Base-by-base conservation (phyloP, 768 basidiomycete species). In the Boletus vinaceobasis region DNA sequence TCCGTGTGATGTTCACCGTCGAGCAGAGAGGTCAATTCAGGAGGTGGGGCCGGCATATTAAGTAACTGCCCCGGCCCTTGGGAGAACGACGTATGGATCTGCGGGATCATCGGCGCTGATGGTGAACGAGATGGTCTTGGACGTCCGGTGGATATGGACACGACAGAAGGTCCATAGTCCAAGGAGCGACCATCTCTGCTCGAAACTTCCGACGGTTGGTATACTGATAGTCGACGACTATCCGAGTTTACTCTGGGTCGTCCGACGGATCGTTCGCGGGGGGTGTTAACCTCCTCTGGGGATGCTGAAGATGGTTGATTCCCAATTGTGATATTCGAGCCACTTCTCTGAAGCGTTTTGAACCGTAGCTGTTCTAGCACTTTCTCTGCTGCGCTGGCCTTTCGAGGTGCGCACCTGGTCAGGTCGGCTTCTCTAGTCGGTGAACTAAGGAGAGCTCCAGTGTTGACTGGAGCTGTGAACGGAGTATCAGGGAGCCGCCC, bases 1-100 rank as follows among this genome's bases (percentile, higher is more conserved):
- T 98, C 96, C 2, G 91, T 87, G 69, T 94, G 88, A 68, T 93
- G 94, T 52, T 86, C 88, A 9, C 96, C 97, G 64, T 98, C 87
- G 13, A 98, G 76, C 55, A 91, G 68, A 3, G 75, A 58, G 27
- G 78, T 62, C 26, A 94, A 61, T 13, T 83, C 82, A 5, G 75
- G 73, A 8, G 90, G 90, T 60, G 66, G 69, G 3, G 64, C 42
- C 10, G 67, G 55, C 26, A 55, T 43, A 42, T 58, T 59, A 13
- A 54, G 31, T 19, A 61, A 37, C 55, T 67, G 60, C 61, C 69
- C 46, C 47, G 57, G 53, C 43, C 66, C 63, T 55, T 71, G 57
- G 21, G 66, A 55, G 45, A 57, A 58, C 29, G 66, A 59, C 14
- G 64, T 59, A 43, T 67, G 58, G 43, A 65, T 61, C 60, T 71